Evolutionary conservation across 768 basidiomycete genomes (phyloP), one percentile per base, ranked within the genome.

Genomic region (Boletus sp.): DNA sequence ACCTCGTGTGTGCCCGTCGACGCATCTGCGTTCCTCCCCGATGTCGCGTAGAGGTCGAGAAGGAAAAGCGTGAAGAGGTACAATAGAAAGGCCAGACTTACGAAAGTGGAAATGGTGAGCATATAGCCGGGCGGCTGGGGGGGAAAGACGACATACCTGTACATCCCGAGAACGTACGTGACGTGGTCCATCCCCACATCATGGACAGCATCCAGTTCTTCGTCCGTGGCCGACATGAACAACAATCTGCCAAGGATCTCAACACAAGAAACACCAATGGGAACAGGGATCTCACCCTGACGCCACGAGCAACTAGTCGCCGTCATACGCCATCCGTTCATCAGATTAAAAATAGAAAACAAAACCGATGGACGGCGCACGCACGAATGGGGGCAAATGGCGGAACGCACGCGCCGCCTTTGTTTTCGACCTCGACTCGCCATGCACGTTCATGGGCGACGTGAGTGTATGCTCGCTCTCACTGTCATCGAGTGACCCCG

Each of bases 191-290:
- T 92, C 42, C 82, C 87, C 18, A 75, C 76, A 12, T 82, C 82
- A 60, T 91, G 79, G 5, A 88, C 82, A 58, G 80, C 89, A 28
- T 79, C 65, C 30, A 96, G 75, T 70, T 96, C 92, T 74, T 98
- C 94, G 68, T 98, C 93, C 0, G 95, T 97, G 0, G 88, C 95
- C 14, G 89, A 90, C 84, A 96, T 92, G 78, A 98, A 97, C 17
- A 93, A 73, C 3, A 94, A 71, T 7, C 91, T 89, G 55, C 2
- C 42, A 33, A n/a, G 54, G 1, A 55, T 41, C 5, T 58, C 37
- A 47, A 17, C 15, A 28, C 24, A 14, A 30, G 4, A 30, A 56
- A 33, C 24, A 10, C 15, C 7, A 30, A 44, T 10, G 12, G 35
- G 20, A 2, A 52, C 32, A 3, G 39, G 20, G 8, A 15, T 62